A percentile compares a stretch with the other conserved stretches of the same genome.
phyloP scores from a whole-genome alignment of 2,329 filamentous ascomycete species.

The Xylariaceae sp. region DNA sequence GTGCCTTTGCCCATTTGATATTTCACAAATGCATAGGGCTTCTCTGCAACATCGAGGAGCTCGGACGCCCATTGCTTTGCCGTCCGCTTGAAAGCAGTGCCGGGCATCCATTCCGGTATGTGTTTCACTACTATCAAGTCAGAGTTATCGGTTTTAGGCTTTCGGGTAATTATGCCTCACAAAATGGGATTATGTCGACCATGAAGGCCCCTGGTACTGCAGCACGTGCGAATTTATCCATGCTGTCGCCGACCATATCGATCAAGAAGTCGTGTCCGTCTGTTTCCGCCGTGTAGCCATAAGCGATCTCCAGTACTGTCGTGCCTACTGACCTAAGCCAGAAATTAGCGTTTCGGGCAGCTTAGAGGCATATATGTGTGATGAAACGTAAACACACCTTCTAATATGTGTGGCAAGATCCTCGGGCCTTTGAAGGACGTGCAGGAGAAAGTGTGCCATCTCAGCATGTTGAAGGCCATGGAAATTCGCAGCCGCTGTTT shows the following conservation, averaged over 20 bases:
- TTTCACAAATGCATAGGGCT: conserved; percentile 9
- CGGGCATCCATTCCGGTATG: conserved; percentile 21
- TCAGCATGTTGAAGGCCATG: conserved; percentile 3
- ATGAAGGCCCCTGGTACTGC: conserved; percentile 35
- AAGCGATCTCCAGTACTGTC: conserved; percentile 35
- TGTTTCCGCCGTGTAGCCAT: conserved; percentile 37
- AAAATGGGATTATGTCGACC: conserved; percentile 36
- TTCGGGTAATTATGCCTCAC: conserved; percentile 13
- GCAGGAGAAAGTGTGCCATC: conserved; percentile 17
- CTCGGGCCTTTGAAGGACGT: conserved; percentile 7
- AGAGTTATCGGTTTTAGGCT: conserved; percentile 4
- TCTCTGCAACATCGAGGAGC: conserved; percentile 1
- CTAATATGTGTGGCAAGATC: conserved; percentile 1
- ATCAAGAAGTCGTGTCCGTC: conserved; percentile 33
- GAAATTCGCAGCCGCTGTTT: conserved; percentile 21
- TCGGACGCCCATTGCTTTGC: conserved; percentile 7
- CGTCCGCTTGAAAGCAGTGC: conserved; percentile 11
- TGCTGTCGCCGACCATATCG: conserved; percentile 25
- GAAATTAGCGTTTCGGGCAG: conserved; percentile 1
- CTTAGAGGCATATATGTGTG: conserved; percentile 19
- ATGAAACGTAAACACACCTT: conserved; percentile 20
- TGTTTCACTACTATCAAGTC: conserved; percentile 11
- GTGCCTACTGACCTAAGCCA: conserved; percentile 14
- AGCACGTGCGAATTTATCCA: conserved; percentile 32
- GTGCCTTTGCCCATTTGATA: conserved; percentile 3